phyloP scores from a whole-genome alignment of 345 rosid genomes.

The Euclidium syriacum region DNA sequence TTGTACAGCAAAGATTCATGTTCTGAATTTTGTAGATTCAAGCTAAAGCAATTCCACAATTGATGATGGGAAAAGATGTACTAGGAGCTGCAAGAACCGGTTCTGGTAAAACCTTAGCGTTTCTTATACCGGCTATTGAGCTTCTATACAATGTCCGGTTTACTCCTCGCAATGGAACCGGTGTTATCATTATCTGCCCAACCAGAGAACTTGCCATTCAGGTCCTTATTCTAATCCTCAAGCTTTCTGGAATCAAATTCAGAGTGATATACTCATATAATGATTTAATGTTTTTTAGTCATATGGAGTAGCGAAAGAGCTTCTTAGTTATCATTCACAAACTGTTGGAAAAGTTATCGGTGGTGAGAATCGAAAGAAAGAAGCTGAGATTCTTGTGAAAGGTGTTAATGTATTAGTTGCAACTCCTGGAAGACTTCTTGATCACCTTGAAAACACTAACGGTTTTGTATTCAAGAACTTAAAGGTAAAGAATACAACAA shows the following conservation, averaged over 20 bases:
- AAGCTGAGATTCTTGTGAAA: slow-evolving; percentile 73
- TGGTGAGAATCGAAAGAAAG: slow-evolving; percentile 76
- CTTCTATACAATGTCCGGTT: slow-evolving; percentile 62
- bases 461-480: slow-evolving; percentile 81
- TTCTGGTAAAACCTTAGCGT: slow-evolving; percentile 93
- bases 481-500: slow-evolving; percentile 68
- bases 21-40: slow-evolving; percentile 53
- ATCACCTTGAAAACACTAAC: slow-evolving; percentile 85
- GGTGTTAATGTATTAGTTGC: slow-evolving; percentile 92
- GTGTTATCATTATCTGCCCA: slow-evolving; percentile 88
- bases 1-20: background rate
- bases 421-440: slow-evolving; percentile 97
- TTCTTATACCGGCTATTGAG: slow-evolving; percentile 84
- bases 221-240: slow-evolving; percentile 35
- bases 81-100: slow-evolving; percentile 99
- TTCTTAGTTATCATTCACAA: slow-evolving; percentile 86
- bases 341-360: slow-evolving; percentile 88
- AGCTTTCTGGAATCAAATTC: background rate
- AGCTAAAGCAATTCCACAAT: slow-evolving; percentile 80
- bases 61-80: slow-evolving; percentile 78
- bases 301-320: slow-evolving; percentile 85
- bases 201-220: slow-evolving; percentile 98
- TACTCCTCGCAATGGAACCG: slow-evolving; percentile 74
- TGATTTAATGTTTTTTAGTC: slow-evolving; percentile 43
- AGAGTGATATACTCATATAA: background rate